These are phyloP conservation scores for Lotmaria passim DNA, from an alignment of 208 protist species.

Conservation along the genomic window DNA sequence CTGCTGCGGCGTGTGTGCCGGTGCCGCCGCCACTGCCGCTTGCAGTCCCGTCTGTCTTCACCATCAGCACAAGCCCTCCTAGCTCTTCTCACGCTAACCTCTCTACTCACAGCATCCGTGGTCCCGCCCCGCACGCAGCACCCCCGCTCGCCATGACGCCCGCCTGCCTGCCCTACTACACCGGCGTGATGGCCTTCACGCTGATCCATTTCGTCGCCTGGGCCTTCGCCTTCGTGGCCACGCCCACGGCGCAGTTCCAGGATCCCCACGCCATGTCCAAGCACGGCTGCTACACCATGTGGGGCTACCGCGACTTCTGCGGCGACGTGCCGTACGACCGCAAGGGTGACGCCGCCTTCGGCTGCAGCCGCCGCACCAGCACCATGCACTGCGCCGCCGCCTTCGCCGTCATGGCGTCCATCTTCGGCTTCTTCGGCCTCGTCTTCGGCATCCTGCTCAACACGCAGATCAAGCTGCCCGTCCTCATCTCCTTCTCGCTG, in stretches of 20 bases:
- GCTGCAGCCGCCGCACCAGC: conserved; percentile 27
- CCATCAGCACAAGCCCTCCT: too few relatives aligned
- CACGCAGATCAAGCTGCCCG: conserved; percentile 21
- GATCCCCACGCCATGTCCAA: conserved; percentile 1
- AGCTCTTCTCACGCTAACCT: too few relatives aligned
- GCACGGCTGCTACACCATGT: conserved; percentile 50
- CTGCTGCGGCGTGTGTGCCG: too few relatives aligned
- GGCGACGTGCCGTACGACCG: conserved; percentile 34
- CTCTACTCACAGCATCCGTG: neutral
- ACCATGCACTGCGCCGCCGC: conserved; percentile 45
- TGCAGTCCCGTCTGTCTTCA: too few relatives aligned
- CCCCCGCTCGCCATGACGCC: conserved; percentile 16
- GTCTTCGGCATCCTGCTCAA: conserved; percentile 40
- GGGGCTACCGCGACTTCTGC: conserved; percentile 48
- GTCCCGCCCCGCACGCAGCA: too few relatives aligned
- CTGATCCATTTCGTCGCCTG: conserved; percentile 43
- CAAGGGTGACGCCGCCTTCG: conserved; percentile 30
- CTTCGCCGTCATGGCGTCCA: conserved; percentile 45
- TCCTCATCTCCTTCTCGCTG: conserved; percentile 34
- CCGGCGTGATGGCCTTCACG: conserved; percentile 37
- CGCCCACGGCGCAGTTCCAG: conserved; percentile 39
- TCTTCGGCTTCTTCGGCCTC: conserved; percentile 39
- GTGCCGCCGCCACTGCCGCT: too few relatives aligned
- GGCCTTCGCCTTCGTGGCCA: conserved; percentile 45
- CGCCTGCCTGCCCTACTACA: conserved; percentile 29